phyloP scores from a whole-genome alignment of 805 yeast genomes.

The Pichia heedii region DNA sequence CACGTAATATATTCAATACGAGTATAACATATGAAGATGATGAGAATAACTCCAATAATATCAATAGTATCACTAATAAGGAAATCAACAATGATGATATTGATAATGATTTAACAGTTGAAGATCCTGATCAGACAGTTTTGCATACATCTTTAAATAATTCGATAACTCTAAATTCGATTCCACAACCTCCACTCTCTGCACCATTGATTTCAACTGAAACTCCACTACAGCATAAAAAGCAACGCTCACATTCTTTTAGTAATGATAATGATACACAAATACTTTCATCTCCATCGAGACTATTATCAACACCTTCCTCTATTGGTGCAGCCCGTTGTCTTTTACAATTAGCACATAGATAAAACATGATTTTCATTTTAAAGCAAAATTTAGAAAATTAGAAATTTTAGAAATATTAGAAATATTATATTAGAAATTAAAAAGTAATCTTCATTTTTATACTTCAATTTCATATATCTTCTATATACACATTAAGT shows the following conservation, averaged over 20 bases:
- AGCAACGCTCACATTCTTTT: not conserved
- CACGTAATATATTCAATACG: not conserved
- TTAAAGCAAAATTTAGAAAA: not conserved
- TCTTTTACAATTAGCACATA: conserved; percentile 32
- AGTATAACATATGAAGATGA: no score
- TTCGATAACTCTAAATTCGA: conserved; percentile 5
- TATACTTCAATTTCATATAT: no score
- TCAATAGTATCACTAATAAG: not conserved
- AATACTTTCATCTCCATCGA: conserved; percentile 31
- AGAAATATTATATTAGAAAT: no score
- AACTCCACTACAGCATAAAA: not conserved
- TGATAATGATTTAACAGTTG: conserved; percentile 4
- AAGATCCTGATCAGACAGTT: conserved; percentile 12
- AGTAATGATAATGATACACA: not conserved
- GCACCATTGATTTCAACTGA: not conserved
- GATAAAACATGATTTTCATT: conserved; percentile 6
- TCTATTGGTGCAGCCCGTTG: conserved; percentile 42
- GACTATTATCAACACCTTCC: conserved; percentile 35
- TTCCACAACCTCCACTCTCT: conserved; percentile 7
- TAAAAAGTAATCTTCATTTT: no score
- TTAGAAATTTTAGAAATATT: no score
- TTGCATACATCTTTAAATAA: conserved; percentile 9
- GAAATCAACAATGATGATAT: not conserved
- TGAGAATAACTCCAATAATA: not conserved
- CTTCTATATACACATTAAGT: no score